Percentiles rank a stretch among this genome's conserved stretches.
Conservation (phyloP, 352 stramenopile genomes). For the Globisporangium mamillatum region DNA sequence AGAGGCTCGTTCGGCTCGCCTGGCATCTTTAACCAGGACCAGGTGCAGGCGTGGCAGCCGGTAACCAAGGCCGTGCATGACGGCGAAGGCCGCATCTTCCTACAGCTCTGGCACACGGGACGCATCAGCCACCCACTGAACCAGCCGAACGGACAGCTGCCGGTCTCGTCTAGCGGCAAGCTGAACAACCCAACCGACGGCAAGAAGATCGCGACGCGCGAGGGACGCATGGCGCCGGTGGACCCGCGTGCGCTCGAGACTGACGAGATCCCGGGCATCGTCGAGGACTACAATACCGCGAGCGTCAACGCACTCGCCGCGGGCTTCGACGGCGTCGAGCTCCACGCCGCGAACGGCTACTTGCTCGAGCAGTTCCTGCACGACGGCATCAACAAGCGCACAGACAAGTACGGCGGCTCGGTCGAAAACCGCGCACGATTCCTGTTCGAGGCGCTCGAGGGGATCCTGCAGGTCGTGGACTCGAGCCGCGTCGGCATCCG, state of each 20-base stretch:
- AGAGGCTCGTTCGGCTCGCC: conserved; percentile 47
- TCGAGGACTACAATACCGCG: conserved; percentile 61
- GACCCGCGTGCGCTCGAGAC: conserved; percentile 60
- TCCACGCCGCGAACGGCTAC: conserved; percentile 87
- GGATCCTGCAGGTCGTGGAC: conserved; percentile 34
- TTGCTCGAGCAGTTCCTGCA: conserved; percentile 85
- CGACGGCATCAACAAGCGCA: conserved; percentile 74
- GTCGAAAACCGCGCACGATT: conserved; percentile 84
- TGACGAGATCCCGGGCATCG: conserved; percentile 65
- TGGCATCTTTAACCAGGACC: conserved; percentile 51
- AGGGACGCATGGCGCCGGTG: conserved; percentile 39
- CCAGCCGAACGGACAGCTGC: conserved; percentile 51
- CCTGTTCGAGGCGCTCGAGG: conserved; percentile 70
- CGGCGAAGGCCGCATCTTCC: conserved; percentile 73
- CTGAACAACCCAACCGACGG: conserved; percentile 26
- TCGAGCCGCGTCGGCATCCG: conserved; percentile 43
- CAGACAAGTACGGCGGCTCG: conserved; percentile 83
- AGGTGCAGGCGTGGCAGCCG: conserved; percentile 49
- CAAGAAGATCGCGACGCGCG: conserved; percentile 42
- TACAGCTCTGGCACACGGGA: conserved; percentile 88
- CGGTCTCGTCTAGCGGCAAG: conserved; percentile 57
- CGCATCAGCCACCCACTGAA: conserved; percentile 65
- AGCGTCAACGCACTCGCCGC: conserved; percentile 43
- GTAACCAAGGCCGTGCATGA: conserved; percentile 68
- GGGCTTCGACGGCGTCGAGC: conserved; percentile 83